Evolutionary conservation across 306 rosid species (phyloP), one percentile per base, ranked within the genome.

Genomic region (Comarum palustre): DNA sequence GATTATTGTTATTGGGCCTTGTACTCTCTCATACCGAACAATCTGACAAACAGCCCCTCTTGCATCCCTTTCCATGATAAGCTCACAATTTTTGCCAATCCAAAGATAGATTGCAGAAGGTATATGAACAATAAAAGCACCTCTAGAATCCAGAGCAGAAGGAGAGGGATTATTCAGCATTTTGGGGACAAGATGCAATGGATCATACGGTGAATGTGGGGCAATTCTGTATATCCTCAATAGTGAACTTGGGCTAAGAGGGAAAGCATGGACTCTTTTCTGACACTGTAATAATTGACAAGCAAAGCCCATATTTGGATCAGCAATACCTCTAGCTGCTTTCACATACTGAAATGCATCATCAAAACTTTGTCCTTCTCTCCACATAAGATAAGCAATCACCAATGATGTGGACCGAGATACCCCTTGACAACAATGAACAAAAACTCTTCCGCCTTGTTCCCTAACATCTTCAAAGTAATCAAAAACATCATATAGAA

Each of bases 311-410:
- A 95, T 92, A 79, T 95, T 95, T 3, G 99, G 99, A 80, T 95
- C 99, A 2, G 99, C 99, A 41, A 95, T 95, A 45, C 99, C 96
- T 64, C 97, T 95, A 0, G 97, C 99, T 1, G 99, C 97, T 86
- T 95, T 95, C 79, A 95, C 99, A 84, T 90, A 90, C 86, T 90
- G 99, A 83, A 95, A 92, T 46, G 99, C 99, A 82, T 95, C 99
- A 75, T 95, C 99, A 47, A 95, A 95, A 81, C 99, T 95, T 88
- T 90, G 99, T 9, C 97, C 99, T 87, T 95, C 97, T 85, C 99
- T 92, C 99, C 99, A 95, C 99, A 95, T 95, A 46, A 86, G 90
- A 71, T 95, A 95, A 2, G 99, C 99, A 83, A 95, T 95, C 73
- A 95, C 99, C 79, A 95, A 77, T 22, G 99, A 95, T 3, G 99